These are phyloP conservation scores for Russula dissimulans DNA, from an alignment of 768 basidiomycete species.

Conservation along the genomic window DNA sequence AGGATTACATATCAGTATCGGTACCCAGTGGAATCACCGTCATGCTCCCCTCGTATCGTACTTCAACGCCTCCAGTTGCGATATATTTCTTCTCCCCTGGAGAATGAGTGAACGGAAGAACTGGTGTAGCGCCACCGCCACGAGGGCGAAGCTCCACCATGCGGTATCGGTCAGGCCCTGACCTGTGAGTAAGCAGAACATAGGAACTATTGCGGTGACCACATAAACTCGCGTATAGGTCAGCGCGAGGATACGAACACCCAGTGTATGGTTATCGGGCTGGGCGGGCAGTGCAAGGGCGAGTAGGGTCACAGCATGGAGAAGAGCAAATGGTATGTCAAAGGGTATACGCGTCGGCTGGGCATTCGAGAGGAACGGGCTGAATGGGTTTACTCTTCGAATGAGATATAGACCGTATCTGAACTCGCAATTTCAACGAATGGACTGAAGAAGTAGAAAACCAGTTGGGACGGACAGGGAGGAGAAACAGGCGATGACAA, in stretches of 20 bases:
- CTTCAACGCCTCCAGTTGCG: slow-evolving; percentile 42
- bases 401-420: slow-evolving; percentile 31
- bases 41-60: slow-evolving; percentile 49
- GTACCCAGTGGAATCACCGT: not conserved
- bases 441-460: not conserved
- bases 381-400: slow-evolving; percentile 39
- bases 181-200: slow-evolving; percentile 24
- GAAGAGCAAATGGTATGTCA: slow-evolving; percentile 20
- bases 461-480: slow-evolving; percentile 11
- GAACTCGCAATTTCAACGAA: slow-evolving; percentile 1
- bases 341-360: slow-evolving; percentile 9
- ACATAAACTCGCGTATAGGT: slow-evolving; percentile 17
- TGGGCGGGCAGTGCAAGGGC: not conserved
- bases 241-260: not conserved
- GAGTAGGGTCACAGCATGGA: slow-evolving; percentile 6
- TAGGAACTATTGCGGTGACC: slow-evolving; percentile 40
- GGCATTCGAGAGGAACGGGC: slow-evolving; percentile 31
- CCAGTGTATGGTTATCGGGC: not conserved
- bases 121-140: slow-evolving; percentile 3
- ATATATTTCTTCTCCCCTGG: slow-evolving; percentile 38
- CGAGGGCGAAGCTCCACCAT: slow-evolving; percentile 17
- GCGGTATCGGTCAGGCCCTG: slow-evolving; percentile 7
- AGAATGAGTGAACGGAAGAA: slow-evolving; percentile 32
- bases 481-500: not conserved
- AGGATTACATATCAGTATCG: not conserved